These are phyloP conservation scores for Crithidia bombi DNA, from an alignment of 208 protist species.

Conservation along the genomic window DNA sequence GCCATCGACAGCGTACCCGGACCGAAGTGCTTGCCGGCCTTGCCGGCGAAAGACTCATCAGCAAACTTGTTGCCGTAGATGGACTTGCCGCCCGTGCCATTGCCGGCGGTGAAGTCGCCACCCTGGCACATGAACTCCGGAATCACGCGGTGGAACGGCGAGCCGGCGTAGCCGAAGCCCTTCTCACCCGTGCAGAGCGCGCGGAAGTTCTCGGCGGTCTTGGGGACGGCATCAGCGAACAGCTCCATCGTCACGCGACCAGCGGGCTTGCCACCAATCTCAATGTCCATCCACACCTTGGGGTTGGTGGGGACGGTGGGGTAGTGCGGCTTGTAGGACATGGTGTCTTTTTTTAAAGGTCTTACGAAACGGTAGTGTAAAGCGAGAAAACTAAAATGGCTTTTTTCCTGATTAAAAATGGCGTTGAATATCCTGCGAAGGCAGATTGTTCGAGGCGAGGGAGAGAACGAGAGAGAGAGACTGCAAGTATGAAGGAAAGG, in stretches of 20 bases:
- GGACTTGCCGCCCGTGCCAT: conserved; percentile 68
- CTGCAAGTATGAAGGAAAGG: too few relatives aligned
- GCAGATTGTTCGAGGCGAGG: too few relatives aligned
- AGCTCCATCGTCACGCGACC: conserved; percentile 61
- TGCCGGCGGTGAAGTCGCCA: conserved; percentile 60
- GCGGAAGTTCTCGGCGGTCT: conserved; percentile 75
- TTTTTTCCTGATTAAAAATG: too few relatives aligned
- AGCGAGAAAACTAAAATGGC: too few relatives aligned
- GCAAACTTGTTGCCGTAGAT: conserved; percentile 67
- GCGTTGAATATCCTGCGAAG: too few relatives aligned
- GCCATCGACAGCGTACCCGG: conserved; percentile 90
- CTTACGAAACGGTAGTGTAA: too few relatives aligned
- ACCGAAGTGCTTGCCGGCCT: conserved; percentile 70
- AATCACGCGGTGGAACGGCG: conserved; percentile 63
- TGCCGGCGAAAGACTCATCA: conserved; percentile 60
- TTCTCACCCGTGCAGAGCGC: conserved; percentile 68
- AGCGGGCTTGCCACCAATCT: conserved; percentile 40
- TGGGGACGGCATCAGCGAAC: conserved; percentile 56
- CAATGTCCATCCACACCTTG: conserved; percentile 58
- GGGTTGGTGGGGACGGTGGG: conserved; percentile 79
- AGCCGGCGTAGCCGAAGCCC: conserved; percentile 50
- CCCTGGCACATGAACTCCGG: conserved; percentile 69
- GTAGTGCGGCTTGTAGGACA: conserved; percentile 86
- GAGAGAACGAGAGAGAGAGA: too few relatives aligned
- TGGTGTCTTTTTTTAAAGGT: conserved; percentile 24